A percentile compares a stretch with the other conserved stretches of the same genome.
Evolutionary conservation across 768 basidiomycete genomes (phyloP).

Genomic region (Chiua virens): DNA sequence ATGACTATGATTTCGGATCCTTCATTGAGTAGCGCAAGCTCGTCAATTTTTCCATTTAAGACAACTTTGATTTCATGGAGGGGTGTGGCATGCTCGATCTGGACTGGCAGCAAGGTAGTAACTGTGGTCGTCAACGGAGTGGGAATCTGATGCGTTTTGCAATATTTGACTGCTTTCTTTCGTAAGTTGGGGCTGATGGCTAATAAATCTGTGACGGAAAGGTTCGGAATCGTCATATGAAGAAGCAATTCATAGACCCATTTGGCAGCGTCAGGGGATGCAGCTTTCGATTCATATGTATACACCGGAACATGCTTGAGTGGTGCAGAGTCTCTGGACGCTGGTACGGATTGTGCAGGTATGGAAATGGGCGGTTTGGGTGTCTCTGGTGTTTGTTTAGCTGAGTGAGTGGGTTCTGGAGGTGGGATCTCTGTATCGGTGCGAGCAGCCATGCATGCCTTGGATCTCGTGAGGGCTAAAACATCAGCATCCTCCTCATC

Average conservation of each 20-base stretch:
- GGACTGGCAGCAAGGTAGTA: background rate
- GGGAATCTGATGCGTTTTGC: background rate
- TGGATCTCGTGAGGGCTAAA: too few relatives aligned
- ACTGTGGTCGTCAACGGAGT: background rate
- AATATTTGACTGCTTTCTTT: slow-evolving; percentile 6
- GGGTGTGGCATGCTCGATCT: slow-evolving; percentile 5
- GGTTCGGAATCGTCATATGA: background rate
- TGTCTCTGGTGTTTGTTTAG: too few relatives aligned
- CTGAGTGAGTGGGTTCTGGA: too few relatives aligned
- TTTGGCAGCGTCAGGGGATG: background rate
- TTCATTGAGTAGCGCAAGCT: background rate
- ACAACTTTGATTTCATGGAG: background rate
- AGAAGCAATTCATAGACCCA: slow-evolving; percentile 6
- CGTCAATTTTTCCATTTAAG: background rate
- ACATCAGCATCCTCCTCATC: too few relatives aligned
- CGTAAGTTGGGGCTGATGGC: slow-evolving; percentile 15
- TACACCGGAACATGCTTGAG: background rate
- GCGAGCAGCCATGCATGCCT: too few relatives aligned
- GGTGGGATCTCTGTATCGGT: too few relatives aligned
- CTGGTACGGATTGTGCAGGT: too few relatives aligned
- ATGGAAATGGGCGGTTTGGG: too few relatives aligned
- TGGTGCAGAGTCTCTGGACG: too few relatives aligned
- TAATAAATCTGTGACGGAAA: slow-evolving; percentile 12
- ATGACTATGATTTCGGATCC: slow-evolving; percentile 29
- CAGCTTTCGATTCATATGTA: slow-evolving; percentile 10